Conservation (phyloP, 2,329 filamentous ascomycete genomes). For the Monosporascus sp. region DNA sequence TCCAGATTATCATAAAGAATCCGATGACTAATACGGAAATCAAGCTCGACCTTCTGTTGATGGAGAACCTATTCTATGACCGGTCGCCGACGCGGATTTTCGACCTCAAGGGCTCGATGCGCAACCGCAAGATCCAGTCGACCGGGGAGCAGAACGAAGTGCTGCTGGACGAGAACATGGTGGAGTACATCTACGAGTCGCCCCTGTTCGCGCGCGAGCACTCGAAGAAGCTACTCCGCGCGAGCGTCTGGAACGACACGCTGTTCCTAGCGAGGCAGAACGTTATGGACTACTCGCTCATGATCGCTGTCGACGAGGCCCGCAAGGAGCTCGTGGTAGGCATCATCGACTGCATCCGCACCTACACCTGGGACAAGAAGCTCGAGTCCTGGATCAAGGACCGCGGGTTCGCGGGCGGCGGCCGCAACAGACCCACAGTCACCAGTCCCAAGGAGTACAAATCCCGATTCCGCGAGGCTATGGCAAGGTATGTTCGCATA, state of each 20-base stretch:
- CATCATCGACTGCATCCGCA: conserved; percentile 97
- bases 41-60: conserved; percentile 88
- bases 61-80: conserved; percentile 98
- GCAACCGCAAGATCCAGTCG: conserved; percentile 93
- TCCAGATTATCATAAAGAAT: conserved; percentile 96
- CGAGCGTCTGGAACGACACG: conserved; percentile 96
- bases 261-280: conserved; percentile 91
- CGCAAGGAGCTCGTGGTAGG: conserved; percentile 90
- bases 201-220: conserved; percentile 94
- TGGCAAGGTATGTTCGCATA: conserved; percentile 64
- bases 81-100: conserved; percentile 84
- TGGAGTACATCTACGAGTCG: conserved; percentile 97
- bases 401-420: conserved; percentile 72
- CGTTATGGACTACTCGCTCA: conserved; percentile 98
- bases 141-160: conserved; percentile 97
- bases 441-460: conserved; percentile 98
- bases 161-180: conserved; percentile 95
- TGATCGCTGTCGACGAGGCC: conserved; percentile 93
- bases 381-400: conserved; percentile 99
- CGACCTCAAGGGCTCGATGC: conserved; percentile 96
- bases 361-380: conserved; percentile 99
- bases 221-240: conserved; percentile 86
- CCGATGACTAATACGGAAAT: conserved; percentile 86
- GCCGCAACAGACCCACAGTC: conserved; percentile 83
- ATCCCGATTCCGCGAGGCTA: conserved; percentile 89